Base-by-base conservation (phyloP, 2,329 filamentous ascomycete genomes). In the Venturia oleaginea region DNA sequence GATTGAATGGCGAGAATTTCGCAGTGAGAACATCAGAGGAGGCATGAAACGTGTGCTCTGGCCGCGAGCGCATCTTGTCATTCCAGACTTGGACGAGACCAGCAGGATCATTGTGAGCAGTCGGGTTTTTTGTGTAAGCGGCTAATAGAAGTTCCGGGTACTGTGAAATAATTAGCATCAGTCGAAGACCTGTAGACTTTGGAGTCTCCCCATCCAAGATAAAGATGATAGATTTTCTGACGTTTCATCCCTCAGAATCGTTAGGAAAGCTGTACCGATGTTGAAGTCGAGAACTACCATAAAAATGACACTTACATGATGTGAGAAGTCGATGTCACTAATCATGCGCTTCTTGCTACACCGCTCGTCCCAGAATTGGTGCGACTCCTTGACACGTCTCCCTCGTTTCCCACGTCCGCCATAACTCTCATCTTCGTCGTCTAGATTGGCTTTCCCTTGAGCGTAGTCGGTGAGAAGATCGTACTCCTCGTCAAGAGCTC, bases 281-380 rank as follows among this genome's bases (percentile, higher is more conserved):
- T 27, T 51, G 46, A 17, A 27, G 15, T 62, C 22, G 30, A 22
- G 30, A 42, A 5, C 55, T 40, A 17, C 32, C 24, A 64, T 22
- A n/a, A 30, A 32, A 59, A 37, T 6, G 38, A 60, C 15, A 62
- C 72, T 61, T 75, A 86, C 84, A 79, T 96, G 96, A 63, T 91
- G 90, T 55, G 93, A 97, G 77, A 97, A 99, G 77, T 93, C 90
- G 70, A 99, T 86, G 71, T 92, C 90, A 74, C 91, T 97, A 73
- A 99, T 89, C 89, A 97, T 97, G 68, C 92, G 88, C 79, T 97
- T 96, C 80, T 95, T 96, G 72, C 91, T 96, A 90, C 93, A 97
- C 73, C 92, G 85, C 67, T 96, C 90, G 72, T 97, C 92, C 77
- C 90, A 96, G 76, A 97, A 97, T 71, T 97, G 93, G 42, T 89